phyloP scores from a whole-genome alignment of 257 asterid genomes.

The Cynanchum wilfordii region DNA sequence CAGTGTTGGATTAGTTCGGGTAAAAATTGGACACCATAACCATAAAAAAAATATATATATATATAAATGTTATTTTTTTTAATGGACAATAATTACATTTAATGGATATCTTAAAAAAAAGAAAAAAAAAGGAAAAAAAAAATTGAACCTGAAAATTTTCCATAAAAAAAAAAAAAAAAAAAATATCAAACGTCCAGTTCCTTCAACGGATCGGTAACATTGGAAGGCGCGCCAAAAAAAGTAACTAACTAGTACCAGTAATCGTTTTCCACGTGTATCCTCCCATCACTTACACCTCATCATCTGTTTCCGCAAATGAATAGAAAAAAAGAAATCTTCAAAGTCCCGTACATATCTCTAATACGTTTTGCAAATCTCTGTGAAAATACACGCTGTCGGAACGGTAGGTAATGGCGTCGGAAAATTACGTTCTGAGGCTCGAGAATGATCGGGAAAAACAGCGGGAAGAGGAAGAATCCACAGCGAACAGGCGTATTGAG shows the following conservation, averaged over 20 bases:
- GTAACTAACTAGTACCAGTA: constrained; percentile 24
- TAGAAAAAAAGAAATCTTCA: neutral
- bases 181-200: too few species aligned
- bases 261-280: constrained; percentile 18
- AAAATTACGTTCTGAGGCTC: constrained; percentile 8
- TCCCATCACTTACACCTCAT: constrained; percentile 22
- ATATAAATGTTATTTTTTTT: too few species aligned
- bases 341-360: neutral
- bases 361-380: neutral
- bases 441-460: constrained; percentile 18
- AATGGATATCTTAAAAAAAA: too few species aligned
- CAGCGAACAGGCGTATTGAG: constrained; percentile 41
- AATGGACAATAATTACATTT: too few species aligned
- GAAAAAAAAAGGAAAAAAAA: too few species aligned
- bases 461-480: constrained; percentile 2
- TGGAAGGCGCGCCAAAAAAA: constrained; percentile 51
- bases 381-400: neutral
- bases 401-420: constrained; percentile 5
- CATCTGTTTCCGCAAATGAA: constrained; percentile 22
- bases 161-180: too few species aligned
- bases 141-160: too few species aligned
- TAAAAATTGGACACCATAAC: too few species aligned
- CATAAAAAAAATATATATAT: too few species aligned
- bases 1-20: too few species aligned
- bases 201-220: constrained; percentile 5